Percentiles rank a stretch among this genome's conserved stretches.
Conservation (phyloP, 345 rosid species). For the Gossypium turneri region DNA sequence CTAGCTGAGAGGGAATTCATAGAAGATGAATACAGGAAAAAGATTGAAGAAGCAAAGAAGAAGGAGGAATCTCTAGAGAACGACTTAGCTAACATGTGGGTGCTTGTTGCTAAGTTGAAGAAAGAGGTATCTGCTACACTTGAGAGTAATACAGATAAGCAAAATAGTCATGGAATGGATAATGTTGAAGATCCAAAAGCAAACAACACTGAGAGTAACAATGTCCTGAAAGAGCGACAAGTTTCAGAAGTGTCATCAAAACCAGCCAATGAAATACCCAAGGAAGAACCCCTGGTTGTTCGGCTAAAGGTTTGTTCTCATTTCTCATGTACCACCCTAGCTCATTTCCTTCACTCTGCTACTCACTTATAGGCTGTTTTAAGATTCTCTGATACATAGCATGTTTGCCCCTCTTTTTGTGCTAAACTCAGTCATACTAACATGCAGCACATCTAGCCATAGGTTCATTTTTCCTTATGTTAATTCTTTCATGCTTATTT, state of each 20-base stretch:
- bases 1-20: conserved; percentile 77
- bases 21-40: conserved; percentile 81
- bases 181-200: conserved; percentile 33
- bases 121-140: conserved; percentile 59
- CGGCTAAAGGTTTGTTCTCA: conserved; percentile 65
- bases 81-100: conserved; percentile 99
- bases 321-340: neutral
- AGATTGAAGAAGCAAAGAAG: conserved; percentile 77
- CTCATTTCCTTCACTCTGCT: neutral
- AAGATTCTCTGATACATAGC: neutral
- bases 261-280: conserved; percentile 51
- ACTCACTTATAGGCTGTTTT: no score
- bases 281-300: conserved; percentile 87
- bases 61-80: conserved; percentile 93
- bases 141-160: conserved; percentile 46
- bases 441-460: neutral
- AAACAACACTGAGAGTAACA: conserved; percentile 34
- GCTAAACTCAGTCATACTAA: neutral
- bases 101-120: conserved; percentile 96
- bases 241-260: conserved; percentile 37
- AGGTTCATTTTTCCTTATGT: neutral
- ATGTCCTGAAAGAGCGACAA: conserved; percentile 54
- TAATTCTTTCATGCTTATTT: neutral
- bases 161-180: conserved; percentile 30
- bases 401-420: neutral